Percentiles rank a stretch among this genome's conserved stretches.
Evolutionary conservation across 805 yeast species (phyloP).

Genomic region (Lachancea sp.): DNA sequence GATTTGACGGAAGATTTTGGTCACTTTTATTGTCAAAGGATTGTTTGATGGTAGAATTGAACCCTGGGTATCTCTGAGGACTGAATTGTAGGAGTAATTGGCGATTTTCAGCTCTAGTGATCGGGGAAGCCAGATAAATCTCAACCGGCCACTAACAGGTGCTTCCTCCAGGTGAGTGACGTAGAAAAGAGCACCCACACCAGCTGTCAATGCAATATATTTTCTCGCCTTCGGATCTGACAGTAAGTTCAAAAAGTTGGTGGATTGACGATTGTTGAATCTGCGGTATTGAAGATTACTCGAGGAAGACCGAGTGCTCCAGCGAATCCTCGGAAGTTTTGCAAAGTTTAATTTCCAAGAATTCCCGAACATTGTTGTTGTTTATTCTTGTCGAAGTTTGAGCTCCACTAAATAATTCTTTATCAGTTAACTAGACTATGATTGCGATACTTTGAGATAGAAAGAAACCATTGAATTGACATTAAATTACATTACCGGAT

Average conservation of each 20-base stretch:
- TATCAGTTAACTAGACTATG: background rate
- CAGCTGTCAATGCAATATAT: conserved; percentile 31
- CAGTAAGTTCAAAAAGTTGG: conserved; percentile 11
- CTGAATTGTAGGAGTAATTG: conserved; percentile 52
- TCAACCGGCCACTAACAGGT: conserved; percentile 65
- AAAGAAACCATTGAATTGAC: no score
- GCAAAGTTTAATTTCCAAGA: background rate
- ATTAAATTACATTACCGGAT: no score
- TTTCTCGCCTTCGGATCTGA: conserved; percentile 29
- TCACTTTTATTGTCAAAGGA: conserved; percentile 53
- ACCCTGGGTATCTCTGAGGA: conserved; percentile 47
- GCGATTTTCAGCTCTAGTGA: conserved; percentile 61
- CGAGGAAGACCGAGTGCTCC: background rate
- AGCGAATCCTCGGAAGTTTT: background rate
- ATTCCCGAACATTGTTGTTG: background rate
- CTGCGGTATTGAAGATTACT: conserved; percentile 13
- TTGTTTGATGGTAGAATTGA: conserved; percentile 55
- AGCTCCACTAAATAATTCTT: no score
- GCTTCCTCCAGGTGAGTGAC: conserved; percentile 64
- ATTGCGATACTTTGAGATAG: background rate
- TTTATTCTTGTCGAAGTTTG: no score
- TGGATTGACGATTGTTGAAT: conserved; percentile 16
- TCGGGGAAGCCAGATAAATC: conserved; percentile 68
- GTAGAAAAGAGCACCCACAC: conserved; percentile 35
- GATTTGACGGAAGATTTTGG: conserved; percentile 56